Percentiles rank a stretch among this genome's conserved stretches.
Evolutionary conservation across 768 basidiomycete species (phyloP).

Genomic region (Suillus bovinus): DNA sequence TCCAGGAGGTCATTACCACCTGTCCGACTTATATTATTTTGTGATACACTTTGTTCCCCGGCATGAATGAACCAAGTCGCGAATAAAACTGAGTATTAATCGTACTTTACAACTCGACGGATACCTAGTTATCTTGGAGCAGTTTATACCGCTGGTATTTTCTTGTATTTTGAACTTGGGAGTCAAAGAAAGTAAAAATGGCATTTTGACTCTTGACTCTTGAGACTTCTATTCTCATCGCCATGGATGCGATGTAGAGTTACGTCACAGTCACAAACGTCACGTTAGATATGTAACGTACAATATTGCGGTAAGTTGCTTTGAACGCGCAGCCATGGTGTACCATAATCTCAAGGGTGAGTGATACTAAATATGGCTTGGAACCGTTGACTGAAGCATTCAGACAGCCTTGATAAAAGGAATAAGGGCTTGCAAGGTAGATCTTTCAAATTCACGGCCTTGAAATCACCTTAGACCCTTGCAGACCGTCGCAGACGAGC

Average conservation of each 20-base stretch:
- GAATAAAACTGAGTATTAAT: not conserved
- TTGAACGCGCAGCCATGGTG: constrained; percentile 49
- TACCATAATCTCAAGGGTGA: constrained; percentile 87
- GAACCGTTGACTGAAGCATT: constrained; percentile 24
- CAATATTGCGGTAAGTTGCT: not conserved
- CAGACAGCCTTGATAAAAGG: constrained; percentile 91
- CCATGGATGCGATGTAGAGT: not conserved
- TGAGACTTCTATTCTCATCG: no score
- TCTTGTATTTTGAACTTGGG: no score
- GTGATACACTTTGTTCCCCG: not conserved
- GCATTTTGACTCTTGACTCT: no score
- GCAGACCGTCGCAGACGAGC: constrained; percentile 97
- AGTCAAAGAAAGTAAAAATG: not conserved
- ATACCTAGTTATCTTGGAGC: not conserved
- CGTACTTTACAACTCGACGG: not conserved
- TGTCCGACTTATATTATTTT: not conserved
- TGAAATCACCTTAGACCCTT: constrained; percentile 25
- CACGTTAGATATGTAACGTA: not conserved
- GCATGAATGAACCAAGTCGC: not conserved
- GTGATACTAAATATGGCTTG: constrained; percentile 17
- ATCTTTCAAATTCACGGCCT: constrained; percentile 20
- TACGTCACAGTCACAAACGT: not conserved
- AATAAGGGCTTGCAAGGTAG: constrained; percentile 94
- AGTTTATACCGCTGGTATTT: not conserved
- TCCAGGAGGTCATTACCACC: not conserved